These are phyloP conservation scores for Xylaria longipes DNA, from an alignment of 495 filamentous ascomycete genomes.

Conservation along the genomic window DNA sequence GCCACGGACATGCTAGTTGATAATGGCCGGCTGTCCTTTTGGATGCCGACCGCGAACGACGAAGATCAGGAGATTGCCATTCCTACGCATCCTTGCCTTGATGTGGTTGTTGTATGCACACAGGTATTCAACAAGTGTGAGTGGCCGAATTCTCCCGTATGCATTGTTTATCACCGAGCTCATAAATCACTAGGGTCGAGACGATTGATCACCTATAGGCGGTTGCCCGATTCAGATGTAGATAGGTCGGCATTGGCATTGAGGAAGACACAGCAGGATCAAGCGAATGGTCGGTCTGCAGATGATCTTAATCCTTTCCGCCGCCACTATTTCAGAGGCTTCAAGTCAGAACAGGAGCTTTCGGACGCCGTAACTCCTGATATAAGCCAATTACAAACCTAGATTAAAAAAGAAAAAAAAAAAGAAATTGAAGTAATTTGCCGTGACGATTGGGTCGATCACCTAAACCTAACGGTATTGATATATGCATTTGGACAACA, in stretches of 20 bases:
- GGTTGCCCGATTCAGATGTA: constrained; percentile 68
- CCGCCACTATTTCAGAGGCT: constrained; percentile 64
- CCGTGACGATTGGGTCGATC: neutral
- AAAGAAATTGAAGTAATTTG: neutral
- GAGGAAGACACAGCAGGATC: constrained; percentile 45
- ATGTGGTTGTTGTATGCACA: constrained; percentile 78
- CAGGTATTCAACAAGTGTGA: constrained; percentile 89
- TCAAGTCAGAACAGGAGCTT: constrained; percentile 35
- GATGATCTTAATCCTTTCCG: constrained; percentile 85
- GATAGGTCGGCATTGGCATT: constrained; percentile 48
- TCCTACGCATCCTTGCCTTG: constrained; percentile 77
- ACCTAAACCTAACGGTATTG: neutral
- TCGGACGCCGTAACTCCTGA: constrained; percentile 10
- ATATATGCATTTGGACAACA: neutral
- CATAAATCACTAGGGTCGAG: constrained; percentile 70
- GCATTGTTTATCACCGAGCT: constrained; percentile 23
- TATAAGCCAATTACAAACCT: constrained; percentile 2
- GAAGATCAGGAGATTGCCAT: constrained; percentile 72
- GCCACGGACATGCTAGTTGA: constrained; percentile 80
- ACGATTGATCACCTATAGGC: constrained; percentile 81
- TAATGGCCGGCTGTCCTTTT: constrained; percentile 82
- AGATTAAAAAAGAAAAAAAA: neutral
- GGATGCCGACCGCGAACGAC: constrained; percentile 96
- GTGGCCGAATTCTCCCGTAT: constrained; percentile 13
- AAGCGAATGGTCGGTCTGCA: constrained; percentile 57